phyloP scores from a whole-genome alignment of 176 grass and related monocot genomes.

The Urochloa ruziziensis region DNA sequence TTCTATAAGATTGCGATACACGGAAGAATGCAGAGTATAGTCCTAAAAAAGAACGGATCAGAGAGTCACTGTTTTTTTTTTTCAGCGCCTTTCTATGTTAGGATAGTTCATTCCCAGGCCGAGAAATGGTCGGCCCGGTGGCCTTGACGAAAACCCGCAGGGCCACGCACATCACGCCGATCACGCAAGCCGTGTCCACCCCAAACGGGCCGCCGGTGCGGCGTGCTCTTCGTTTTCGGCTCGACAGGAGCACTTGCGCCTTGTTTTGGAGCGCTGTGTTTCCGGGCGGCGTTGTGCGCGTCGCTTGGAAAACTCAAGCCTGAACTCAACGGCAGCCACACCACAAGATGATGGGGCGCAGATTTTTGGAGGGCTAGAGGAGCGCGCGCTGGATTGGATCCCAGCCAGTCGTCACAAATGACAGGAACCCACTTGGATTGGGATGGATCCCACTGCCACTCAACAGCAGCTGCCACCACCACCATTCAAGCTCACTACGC shows the following conservation, averaged over 20 bases:
- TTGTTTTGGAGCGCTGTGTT: background rate
- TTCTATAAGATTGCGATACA: too few species aligned
- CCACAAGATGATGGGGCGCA: background rate
- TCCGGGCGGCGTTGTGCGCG: too few species aligned
- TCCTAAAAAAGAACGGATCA: too few species aligned
- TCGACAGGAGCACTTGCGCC: background rate
- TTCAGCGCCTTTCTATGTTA: too few species aligned
- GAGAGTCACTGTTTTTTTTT: too few species aligned
- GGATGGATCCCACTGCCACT: conserved; percentile 5
- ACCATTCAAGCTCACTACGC: background rate
- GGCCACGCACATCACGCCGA: background rate
- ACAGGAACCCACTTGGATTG: conserved; percentile 11
- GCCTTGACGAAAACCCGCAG: background rate
- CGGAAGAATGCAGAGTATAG: too few species aligned
- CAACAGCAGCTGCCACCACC: background rate
- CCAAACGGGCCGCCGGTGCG: too few species aligned
- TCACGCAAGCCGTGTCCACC: too few species aligned
- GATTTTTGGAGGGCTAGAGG: background rate
- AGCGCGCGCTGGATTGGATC: background rate
- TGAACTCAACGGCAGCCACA: background rate
- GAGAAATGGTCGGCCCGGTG: background rate
- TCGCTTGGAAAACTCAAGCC: too few species aligned
- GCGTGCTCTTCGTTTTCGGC: too few species aligned
- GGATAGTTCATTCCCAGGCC: background rate
- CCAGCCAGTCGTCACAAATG: background rate